Percentiles rank a stretch among this genome's conserved stretches.
phyloP scores from a whole-genome alignment of 495 filamentous ascomycete species.

The Hyaloscypha variabilis region DNA sequence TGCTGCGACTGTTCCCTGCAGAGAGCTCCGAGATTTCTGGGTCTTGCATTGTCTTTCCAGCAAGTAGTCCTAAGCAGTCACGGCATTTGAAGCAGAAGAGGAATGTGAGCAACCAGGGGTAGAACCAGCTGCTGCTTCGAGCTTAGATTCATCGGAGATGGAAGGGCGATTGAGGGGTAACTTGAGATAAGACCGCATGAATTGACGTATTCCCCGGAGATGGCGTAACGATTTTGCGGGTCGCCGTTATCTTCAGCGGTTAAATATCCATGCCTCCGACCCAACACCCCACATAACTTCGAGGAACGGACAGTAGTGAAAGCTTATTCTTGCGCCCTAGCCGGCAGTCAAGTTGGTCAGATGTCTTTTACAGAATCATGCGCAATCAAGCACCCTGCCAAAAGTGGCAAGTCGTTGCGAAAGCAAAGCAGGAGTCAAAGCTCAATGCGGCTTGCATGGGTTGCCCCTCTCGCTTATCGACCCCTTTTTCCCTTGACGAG shows the following conservation, averaged over 20 bases:
- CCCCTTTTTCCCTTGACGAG: too few species aligned
- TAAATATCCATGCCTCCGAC: neutral
- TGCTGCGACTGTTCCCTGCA: too few species aligned
- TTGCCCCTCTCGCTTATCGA: too few species aligned
- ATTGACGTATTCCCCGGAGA: neutral
- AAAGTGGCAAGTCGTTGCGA: too few species aligned
- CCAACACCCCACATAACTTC: neutral
- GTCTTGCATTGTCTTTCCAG: neutral
- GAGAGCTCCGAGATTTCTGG: neutral
- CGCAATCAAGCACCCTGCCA: too few species aligned
- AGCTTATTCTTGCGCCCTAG: neutral
- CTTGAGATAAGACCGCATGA: neutral
- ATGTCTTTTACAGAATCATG: too few species aligned
- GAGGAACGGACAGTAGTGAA: neutral
- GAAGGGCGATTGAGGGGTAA: neutral
- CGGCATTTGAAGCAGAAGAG: neutral
- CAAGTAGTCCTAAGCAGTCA: neutral
- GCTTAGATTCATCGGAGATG: neutral
- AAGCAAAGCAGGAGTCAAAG: too few species aligned
- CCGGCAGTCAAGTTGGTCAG: too few species aligned
- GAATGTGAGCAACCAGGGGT: neutral
- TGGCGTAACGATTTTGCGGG: neutral
- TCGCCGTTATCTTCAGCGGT: neutral
- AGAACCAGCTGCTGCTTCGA: neutral
- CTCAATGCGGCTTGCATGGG: too few species aligned